phyloP scores from a whole-genome alignment of 202 grass and related monocot species.

The Panicum virgatum region DNA sequence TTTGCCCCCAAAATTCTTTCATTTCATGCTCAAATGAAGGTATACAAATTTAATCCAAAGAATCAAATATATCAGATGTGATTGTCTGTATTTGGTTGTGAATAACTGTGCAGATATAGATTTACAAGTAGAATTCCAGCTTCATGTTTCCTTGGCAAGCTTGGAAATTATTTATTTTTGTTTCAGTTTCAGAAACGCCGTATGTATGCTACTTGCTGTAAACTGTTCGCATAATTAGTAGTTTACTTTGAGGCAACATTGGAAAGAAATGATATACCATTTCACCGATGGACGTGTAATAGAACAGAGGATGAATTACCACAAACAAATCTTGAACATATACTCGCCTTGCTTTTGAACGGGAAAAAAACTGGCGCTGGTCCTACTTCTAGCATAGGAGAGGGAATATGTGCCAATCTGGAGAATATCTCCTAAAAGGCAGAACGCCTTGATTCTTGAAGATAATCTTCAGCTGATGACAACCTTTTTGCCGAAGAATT shows the following conservation, averaged over 20 bases:
- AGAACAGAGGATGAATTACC: slow-evolving; percentile 5
- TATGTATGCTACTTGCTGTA: slow-evolving; percentile 44
- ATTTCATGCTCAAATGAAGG: slow-evolving; percentile 53
- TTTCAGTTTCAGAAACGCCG: slow-evolving; percentile 17
- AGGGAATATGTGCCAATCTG: neutral
- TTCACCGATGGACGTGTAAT: slow-evolving; percentile 20
- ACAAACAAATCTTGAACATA: slow-evolving; percentile 12
- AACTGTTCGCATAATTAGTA: slow-evolving; percentile 31
- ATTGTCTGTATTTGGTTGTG: slow-evolving; percentile 39
- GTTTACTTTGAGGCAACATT: slow-evolving; percentile 23
- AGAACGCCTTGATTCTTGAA: neutral
- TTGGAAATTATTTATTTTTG: slow-evolving; percentile 45
- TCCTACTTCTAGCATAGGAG: neutral
- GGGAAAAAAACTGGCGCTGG: neutral
- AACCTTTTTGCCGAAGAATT: neutral
- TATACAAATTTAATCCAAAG: slow-evolving; percentile 62
- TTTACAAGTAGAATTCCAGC: slow-evolving; percentile 41
- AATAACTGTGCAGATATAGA: slow-evolving; percentile 51
- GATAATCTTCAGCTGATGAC: neutral
- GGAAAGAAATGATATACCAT: slow-evolving; percentile 33
- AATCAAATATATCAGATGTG: slow-evolving; percentile 36
- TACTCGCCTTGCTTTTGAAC: neutral
- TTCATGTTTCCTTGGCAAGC: slow-evolving; percentile 48
- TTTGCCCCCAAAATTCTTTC: slow-evolving; percentile 60
- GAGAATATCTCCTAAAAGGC: neutral